Base-by-base conservation (phyloP, 2,329 filamentous ascomycete species). In the Colletotrichum acutatum region DNA sequence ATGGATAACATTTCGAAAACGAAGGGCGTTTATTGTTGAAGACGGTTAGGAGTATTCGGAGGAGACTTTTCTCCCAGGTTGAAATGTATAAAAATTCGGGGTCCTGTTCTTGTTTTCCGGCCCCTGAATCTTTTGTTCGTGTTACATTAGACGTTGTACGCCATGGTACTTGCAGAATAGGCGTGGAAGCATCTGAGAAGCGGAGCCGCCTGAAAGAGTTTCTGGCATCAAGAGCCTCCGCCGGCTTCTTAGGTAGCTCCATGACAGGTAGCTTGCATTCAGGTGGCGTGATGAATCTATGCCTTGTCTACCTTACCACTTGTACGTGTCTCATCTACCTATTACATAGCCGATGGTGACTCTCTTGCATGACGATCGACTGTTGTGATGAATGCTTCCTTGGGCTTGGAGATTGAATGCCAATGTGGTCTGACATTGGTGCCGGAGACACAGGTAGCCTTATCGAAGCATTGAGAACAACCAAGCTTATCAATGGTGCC, bases 31-130 rank as follows among this genome's bases (percentile, higher is more conserved):
- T 16, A 46, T 26, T 46, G 34, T 49, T 32, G 56, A 65, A 59
- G 61, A 65, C 53, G 71, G 66, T 30, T 26, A 42, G 71, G 71
- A 66, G 66, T 73, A 73, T 61, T 64, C 46, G 66, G 70, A 37
- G 32, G 54, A 59, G 52, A 54, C 32, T 12, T 34, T 56, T 59
- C 34, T 64, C 28, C 34, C 19, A 64, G 16, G 61, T 46, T 26
- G 53, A 26, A 32, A 69, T 66, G 67, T 71, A 53, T 58, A 70
- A 73, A 57, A 66, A 46, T 8, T 53, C 32, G 22, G 52, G 54
- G 32, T 30, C 34, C 30, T 56, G 24, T 57, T 22, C 56, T 34
- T 8, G 32, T 57, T 57, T 28, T 37, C 49, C 37, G 34, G 53
- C 22, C 49, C 34, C 26, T 56, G 22, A 54, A 37, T 22, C 67